These are phyloP conservation scores for Tremella fuciformis DNA, from an alignment of 768 basidiomycete species.

Conservation along the genomic window DNA sequence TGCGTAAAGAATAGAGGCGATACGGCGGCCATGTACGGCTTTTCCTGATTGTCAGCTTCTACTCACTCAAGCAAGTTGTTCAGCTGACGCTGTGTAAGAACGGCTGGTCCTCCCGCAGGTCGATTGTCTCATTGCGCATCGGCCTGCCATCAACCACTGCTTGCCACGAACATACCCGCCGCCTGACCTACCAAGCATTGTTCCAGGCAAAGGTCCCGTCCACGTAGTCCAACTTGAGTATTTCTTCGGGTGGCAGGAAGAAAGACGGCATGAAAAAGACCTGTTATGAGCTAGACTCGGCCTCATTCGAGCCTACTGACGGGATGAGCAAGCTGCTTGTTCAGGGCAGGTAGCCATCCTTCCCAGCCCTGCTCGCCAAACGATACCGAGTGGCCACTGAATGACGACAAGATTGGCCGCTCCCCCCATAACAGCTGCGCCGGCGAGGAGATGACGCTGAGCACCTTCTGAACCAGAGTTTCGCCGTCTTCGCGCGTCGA, in stretches of 20 bases:
- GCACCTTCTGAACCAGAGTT: slow-evolving; percentile 20
- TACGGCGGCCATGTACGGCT: slow-evolving; percentile 52
- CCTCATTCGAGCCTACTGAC: neutral
- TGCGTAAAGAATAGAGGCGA: slow-evolving; percentile 52
- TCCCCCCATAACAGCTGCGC: slow-evolving; percentile 18
- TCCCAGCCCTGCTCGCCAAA: slow-evolving; percentile 45
- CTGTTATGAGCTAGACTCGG: slow-evolving; percentile 16
- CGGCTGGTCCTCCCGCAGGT: slow-evolving; percentile 35
- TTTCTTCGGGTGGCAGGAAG: slow-evolving; percentile 48
- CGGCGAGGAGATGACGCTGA: slow-evolving; percentile 23
- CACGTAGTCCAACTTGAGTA: slow-evolving; percentile 36
- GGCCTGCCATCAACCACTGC: slow-evolving; percentile 27
- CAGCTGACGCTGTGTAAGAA: slow-evolving; percentile 39
- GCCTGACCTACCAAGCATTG: slow-evolving; percentile 44
- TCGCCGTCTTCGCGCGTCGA: slow-evolving; percentile 19
- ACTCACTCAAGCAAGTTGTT: neutral
- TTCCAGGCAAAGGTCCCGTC: slow-evolving; percentile 51
- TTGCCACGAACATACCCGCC: neutral
- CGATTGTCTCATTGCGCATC: slow-evolving; percentile 26
- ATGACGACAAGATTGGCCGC: slow-evolving; percentile 43
- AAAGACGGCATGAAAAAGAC: slow-evolving; percentile 51
- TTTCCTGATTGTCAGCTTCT: slow-evolving; percentile 17
- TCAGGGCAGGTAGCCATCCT: slow-evolving; percentile 29
- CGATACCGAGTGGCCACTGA: slow-evolving; percentile 42
- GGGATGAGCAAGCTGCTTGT: slow-evolving; percentile 10